A percentile compares a stretch with the other conserved stretches of the same genome.
phyloP scores from a whole-genome alignment of 331 rosid genomes.

The Acacia concinna region DNA sequence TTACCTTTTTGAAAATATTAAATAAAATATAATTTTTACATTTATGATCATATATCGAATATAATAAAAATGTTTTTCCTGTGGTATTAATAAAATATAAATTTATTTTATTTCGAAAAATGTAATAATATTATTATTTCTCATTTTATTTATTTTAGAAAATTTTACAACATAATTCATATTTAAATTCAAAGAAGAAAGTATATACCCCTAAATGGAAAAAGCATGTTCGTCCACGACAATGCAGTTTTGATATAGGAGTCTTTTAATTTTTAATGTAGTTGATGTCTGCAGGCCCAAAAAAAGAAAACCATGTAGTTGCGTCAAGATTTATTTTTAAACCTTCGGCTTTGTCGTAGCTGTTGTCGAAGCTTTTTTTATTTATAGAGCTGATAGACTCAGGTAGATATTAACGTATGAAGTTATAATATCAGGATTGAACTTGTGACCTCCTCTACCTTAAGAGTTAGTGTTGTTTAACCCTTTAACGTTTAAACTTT shows the following conservation, averaged over 20 bases:
- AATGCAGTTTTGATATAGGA: background rate
- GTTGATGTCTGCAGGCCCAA: too few species aligned
- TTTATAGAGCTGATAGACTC: too few species aligned
- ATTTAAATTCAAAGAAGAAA: background rate
- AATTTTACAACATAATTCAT: background rate
- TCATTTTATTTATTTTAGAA: background rate
- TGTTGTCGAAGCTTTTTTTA: constrained; percentile 26
- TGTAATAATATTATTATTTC: background rate
- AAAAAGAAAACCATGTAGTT: too few species aligned
- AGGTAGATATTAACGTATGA: too few species aligned
- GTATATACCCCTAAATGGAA: background rate
- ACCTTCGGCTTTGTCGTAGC: constrained; percentile 38
- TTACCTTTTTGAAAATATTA: background rate
- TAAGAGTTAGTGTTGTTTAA: too few species aligned
- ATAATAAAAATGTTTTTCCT: background rate
- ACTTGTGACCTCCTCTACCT: too few species aligned
- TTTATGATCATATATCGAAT: background rate
- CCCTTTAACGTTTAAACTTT: too few species aligned
- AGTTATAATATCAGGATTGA: too few species aligned
- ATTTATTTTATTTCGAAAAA: too few species aligned
- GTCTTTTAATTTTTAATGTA: background rate
- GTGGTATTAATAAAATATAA: background rate
- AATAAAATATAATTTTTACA: background rate
- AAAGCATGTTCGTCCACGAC: background rate
- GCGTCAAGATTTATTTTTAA: constrained; percentile 2